These are phyloP conservation scores for Luvunga scandens DNA, from an alignment of 345 rosid species.

Conservation along the genomic window DNA sequence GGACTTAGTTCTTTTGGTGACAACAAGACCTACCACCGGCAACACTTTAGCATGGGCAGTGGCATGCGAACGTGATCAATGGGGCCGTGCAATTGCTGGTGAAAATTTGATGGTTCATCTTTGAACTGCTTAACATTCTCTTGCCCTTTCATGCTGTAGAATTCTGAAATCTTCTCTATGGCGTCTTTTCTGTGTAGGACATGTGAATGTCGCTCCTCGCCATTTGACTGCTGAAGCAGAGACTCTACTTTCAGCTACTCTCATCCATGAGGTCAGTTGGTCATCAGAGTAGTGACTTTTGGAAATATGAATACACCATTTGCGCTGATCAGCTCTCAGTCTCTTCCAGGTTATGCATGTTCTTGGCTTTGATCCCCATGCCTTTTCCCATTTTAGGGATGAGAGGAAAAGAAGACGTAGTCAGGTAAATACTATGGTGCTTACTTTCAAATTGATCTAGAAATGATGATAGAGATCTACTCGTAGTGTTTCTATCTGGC, in stretches of 20 bases:
- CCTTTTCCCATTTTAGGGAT: slow-evolving; percentile 97
- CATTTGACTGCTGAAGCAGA: slow-evolving; percentile 98
- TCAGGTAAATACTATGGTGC: slow-evolving; percentile 46
- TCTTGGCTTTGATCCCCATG: slow-evolving; percentile 99
- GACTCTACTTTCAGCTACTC: slow-evolving; percentile 95
- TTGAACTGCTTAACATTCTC: neutral
- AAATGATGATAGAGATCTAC: neutral
- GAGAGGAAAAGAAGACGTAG: slow-evolving; percentile 94
- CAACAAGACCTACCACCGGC: slow-evolving; percentile 99
- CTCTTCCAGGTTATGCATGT: slow-evolving; percentile 91
- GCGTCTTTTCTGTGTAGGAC: slow-evolving; percentile 50
- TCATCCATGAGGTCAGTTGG: slow-evolving; percentile 79
- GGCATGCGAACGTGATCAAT: slow-evolving; percentile 98
- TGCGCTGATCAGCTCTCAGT: slow-evolving; percentile 9
- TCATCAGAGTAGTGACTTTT: slow-evolving; percentile 7
- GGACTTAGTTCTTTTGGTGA: slow-evolving; percentile 93
- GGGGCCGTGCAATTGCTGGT: slow-evolving; percentile 99
- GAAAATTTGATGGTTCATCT: slow-evolving; percentile 10
- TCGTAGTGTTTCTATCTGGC: neutral
- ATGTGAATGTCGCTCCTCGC: slow-evolving; percentile 99
- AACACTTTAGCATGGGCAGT: slow-evolving; percentile 99
- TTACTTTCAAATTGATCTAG: neutral
- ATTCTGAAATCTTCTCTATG: slow-evolving; percentile 15
- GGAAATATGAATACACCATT: neutral
- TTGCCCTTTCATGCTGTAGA: neutral